Percentiles rank a stretch among this genome's conserved stretches.
These are phyloP conservation scores for Hevea brasiliensis DNA, from an alignment of 345 rosid species.

Conservation along the genomic window DNA sequence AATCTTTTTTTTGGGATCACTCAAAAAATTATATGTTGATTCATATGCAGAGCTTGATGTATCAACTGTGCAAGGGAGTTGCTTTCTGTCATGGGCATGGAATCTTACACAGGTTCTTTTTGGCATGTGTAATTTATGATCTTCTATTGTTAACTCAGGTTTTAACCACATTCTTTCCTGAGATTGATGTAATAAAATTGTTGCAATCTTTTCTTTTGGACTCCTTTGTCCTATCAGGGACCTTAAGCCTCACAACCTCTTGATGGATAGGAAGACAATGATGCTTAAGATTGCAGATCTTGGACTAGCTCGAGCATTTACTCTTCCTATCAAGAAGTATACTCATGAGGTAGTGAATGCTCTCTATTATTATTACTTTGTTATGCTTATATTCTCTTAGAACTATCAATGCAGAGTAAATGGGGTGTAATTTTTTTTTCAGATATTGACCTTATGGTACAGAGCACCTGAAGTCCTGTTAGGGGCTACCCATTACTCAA, in stretches of 20 bases:
- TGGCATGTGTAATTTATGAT: too few relatives aligned
- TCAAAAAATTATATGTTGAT: not conserved
- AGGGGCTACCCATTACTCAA: constrained; percentile 94
- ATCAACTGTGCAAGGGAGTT: constrained; percentile 91
- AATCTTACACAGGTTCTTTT: constrained; percentile 72
- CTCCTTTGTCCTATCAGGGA: constrained; percentile 46
- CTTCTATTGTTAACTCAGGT: not conserved
- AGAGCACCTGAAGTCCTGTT: constrained; percentile 96
- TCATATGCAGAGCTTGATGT: constrained; percentile 78
- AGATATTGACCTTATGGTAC: constrained; percentile 95
- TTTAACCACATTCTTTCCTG: not conserved
- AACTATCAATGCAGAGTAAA: not conserved
- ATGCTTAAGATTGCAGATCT: constrained; percentile 92
- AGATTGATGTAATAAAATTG: not conserved
- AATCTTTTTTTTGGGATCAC: not conserved
- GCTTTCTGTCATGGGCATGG: constrained; percentile 98
- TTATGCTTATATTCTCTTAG: not conserved
- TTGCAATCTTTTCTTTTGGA: not conserved
- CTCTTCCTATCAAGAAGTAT: constrained; percentile 90
- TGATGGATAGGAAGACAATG: constrained; percentile 78
- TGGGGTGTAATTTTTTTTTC: constrained; percentile 11
- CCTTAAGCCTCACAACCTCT: constrained; percentile 91
- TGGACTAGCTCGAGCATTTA: constrained; percentile 83
- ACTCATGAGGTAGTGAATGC: constrained; percentile 75
- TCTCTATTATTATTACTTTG: not conserved